A percentile compares a stretch with the other conserved stretches of the same genome.
Conservation (phyloP, 352 stramenopile species). For the Poterioochromonas sp. region DNA sequence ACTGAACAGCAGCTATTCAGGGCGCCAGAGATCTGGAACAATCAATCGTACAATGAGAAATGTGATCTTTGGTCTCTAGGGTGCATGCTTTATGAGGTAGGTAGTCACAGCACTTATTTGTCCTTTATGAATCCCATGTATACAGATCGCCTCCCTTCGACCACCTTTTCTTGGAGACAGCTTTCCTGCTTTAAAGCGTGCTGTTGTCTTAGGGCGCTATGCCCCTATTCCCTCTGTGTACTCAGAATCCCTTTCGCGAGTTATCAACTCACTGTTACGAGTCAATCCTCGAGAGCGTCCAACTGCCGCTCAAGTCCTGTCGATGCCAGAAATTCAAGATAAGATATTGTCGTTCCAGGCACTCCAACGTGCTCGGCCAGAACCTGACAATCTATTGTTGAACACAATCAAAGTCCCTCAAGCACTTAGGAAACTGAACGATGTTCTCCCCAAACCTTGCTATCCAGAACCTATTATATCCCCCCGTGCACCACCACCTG, state of each 20-base stretch:
- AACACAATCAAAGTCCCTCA: constrained; percentile 42
- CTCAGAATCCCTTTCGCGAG: constrained; percentile 34
- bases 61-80: constrained; percentile 53
- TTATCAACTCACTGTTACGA: constrained; percentile 39
- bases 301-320: constrained; percentile 35
- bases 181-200: constrained; percentile 42
- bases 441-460: constrained; percentile 41
- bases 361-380: too few species aligned
- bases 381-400: constrained; percentile 36
- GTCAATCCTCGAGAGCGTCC: constrained; percentile 35
- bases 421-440: constrained; percentile 18
- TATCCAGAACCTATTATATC: too few species aligned
- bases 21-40: constrained; percentile 50
- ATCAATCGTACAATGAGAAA: constrained; percentile 50
- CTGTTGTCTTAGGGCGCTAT: constrained; percentile 37
- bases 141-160: not conserved
- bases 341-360: not conserved
- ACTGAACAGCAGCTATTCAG: constrained; percentile 32
- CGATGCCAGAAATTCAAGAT: constrained; percentile 36
- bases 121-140: not conserved
- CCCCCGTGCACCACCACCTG: too few species aligned
- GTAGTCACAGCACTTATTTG: not conserved
- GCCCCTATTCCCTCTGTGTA: constrained; percentile 36
- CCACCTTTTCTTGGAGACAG: constrained; percentile 38
- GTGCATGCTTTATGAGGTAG: constrained; percentile 52